A percentile compares a stretch with the other conserved stretches of the same genome.
These are phyloP conservation scores for Orbilia quercus DNA, from an alignment of 2,329 filamentous ascomycete genomes.

Conservation along the genomic window DNA sequence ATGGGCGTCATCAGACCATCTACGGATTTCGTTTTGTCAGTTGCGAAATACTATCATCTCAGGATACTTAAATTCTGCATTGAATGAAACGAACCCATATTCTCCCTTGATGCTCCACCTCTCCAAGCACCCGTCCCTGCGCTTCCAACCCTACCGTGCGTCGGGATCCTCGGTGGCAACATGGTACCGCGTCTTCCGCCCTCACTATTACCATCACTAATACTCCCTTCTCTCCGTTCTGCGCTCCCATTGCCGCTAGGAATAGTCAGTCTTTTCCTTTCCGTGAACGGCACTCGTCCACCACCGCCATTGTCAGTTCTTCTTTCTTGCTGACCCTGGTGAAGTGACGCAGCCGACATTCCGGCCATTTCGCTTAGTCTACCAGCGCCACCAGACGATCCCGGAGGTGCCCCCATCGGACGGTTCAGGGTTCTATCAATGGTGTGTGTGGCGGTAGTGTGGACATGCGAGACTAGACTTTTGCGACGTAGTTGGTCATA, in stretches of 20 bases:
- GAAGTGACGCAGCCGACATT: background rate
- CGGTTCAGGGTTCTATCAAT: slow-evolving; percentile 61
- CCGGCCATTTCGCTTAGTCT: slow-evolving; percentile 12
- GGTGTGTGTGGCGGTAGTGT: slow-evolving; percentile 69
- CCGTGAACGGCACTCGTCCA: slow-evolving; percentile 8
- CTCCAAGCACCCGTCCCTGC: slow-evolving; percentile 1
- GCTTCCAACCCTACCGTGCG: slow-evolving; percentile 27
- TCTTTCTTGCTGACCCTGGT: slow-evolving; percentile 7
- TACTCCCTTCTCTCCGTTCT: slow-evolving; percentile 27
- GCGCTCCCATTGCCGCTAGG: slow-evolving; percentile 13
- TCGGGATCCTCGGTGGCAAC: slow-evolving; percentile 14
- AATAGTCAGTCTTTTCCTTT: slow-evolving; percentile 34
- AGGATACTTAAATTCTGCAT: background rate
- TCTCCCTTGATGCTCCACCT: slow-evolving; percentile 10
- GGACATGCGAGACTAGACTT: slow-evolving; percentile 69
- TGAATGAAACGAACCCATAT: slow-evolving; percentile 12
- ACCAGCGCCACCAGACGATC: slow-evolving; percentile 12
- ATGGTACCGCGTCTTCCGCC: slow-evolving; percentile 16
- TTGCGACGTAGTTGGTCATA: slow-evolving; percentile 72
- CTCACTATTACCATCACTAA: slow-evolving; percentile 43
- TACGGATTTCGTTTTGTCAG: background rate
- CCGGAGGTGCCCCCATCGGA: slow-evolving; percentile 6
- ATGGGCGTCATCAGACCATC: slow-evolving; percentile 13
- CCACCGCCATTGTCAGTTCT: background rate
- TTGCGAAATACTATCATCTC: background rate